Evolutionary conservation across 495 filamentous ascomycete genomes (phyloP).

Genomic region (Choiromyces venosus): DNA sequence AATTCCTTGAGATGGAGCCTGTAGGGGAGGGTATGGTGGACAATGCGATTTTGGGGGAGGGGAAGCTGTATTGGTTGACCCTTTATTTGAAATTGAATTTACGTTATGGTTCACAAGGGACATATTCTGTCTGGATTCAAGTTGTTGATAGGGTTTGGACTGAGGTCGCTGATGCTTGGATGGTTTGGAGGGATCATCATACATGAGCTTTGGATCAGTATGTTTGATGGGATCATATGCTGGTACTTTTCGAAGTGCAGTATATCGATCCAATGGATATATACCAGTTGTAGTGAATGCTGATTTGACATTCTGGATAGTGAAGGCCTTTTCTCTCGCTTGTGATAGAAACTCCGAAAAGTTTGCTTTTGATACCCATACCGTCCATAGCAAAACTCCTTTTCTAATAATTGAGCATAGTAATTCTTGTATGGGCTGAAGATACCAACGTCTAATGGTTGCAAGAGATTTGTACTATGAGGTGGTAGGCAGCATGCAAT

Average conservation of each 20-base stretch:
- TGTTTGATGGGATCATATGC: constrained; percentile 5
- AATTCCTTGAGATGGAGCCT: neutral
- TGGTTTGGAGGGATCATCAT: neutral
- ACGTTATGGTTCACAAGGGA: too few relatives aligned
- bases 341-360: constrained; percentile 8
- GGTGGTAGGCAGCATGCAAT: constrained; percentile 4
- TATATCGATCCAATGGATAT: constrained; percentile 1
- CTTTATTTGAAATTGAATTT: too few relatives aligned
- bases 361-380: constrained; percentile 7
- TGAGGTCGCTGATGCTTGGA: too few relatives aligned
- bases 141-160: too few relatives aligned
- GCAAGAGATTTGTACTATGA: constrained; percentile 3
- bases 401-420: constrained; percentile 7
- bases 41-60: too few relatives aligned
- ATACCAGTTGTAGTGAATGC: constrained; percentile 7
- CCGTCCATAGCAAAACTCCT: neutral
- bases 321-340: neutral
- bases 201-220: neutral
- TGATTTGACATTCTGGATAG: constrained; percentile 5
- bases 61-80: too few relatives aligned
- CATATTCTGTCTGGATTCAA: too few relatives aligned
- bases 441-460: constrained; percentile 8
- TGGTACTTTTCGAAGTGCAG: neutral
- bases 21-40: neutral
- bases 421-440: constrained; percentile 6